Conservation (phyloP, 2,329 filamentous ascomycete species). For the Chalara sp. region DNA sequence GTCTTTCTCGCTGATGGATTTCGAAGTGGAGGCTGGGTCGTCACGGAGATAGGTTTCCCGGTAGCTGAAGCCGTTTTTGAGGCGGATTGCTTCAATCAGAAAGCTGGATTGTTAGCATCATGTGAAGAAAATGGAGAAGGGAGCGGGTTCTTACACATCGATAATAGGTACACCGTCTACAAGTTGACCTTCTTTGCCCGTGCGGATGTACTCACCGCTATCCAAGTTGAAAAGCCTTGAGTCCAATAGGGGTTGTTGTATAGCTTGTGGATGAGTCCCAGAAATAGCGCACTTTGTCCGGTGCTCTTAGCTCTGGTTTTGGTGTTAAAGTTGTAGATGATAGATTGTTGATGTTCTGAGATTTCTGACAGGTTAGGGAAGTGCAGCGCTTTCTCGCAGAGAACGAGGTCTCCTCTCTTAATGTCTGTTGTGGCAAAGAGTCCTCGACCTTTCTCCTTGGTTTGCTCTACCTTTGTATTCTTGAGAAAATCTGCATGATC, state of each 20-base stretch:
- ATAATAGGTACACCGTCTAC: too few relatives aligned
- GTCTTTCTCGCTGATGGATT: conserved; percentile 7
- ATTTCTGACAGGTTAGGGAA: conserved; percentile 9
- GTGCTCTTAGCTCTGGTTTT: too few relatives aligned
- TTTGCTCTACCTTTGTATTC: conserved; percentile 1
- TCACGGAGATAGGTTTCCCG: too few relatives aligned
- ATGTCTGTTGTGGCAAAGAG: conserved; percentile 8
- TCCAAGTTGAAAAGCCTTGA: too few relatives aligned
- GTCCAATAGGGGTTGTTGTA: too few relatives aligned
- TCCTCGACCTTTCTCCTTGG: conserved; percentile 2
- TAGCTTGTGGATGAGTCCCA: too few relatives aligned
- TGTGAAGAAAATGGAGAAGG: neutral
- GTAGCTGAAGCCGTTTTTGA: conserved; percentile 12
- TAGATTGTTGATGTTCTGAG: conserved; percentile 2
- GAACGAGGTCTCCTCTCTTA: conserved; percentile 7
- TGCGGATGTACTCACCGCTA: too few relatives aligned
- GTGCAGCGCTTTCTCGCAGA: conserved; percentile 14
- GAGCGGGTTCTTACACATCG: too few relatives aligned
- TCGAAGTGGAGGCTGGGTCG: neutral
- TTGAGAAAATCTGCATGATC: conserved; percentile 10
- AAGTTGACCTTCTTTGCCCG: too few relatives aligned
- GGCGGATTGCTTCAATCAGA: conserved; percentile 11
- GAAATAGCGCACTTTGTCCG: too few relatives aligned
- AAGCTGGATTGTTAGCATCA: conserved; percentile 5
- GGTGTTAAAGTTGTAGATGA: too few relatives aligned